Evolutionary conservation across 306 rosid genomes (phyloP).

Genomic region (Rubus idaeus): DNA sequence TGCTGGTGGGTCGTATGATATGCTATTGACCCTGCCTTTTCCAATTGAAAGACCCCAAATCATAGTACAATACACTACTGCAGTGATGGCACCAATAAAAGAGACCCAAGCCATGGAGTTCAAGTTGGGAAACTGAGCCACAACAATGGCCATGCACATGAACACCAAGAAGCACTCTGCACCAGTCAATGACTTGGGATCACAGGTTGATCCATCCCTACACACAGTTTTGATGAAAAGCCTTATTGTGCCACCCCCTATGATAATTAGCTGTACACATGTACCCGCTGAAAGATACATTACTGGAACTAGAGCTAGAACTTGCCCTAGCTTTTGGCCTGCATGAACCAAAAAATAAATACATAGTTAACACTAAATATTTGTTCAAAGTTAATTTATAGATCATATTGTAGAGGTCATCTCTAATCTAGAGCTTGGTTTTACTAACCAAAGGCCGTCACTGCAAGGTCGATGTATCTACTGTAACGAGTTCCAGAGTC

Average conservation of each 20-base stretch:
- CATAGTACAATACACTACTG: conserved; percentile 8
- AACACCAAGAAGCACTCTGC: conserved; percentile 19
- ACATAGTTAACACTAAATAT: not conserved
- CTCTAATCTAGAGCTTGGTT: not conserved
- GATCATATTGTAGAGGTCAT: not conserved
- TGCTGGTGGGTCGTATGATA: not conserved
- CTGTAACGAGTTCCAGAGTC: conserved; percentile 51
- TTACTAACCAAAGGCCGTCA: conserved; percentile 51
- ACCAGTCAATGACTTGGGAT: conserved; percentile 3
- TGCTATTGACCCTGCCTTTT: conserved; percentile 5
- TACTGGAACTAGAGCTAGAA: conserved; percentile 45
- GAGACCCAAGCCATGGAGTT: conserved; percentile 21
- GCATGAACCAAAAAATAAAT: not conserved
- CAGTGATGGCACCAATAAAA: conserved; percentile 5
- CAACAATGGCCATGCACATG: conserved; percentile 14
- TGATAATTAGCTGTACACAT: conserved; percentile 49
- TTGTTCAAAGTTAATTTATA: not conserved
- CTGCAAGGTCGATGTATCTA: conserved; percentile 56
- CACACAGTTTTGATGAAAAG: conserved; percentile 5
- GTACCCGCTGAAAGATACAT: conserved; percentile 67
- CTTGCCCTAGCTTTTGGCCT: conserved; percentile 52
- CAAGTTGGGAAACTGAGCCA: conserved; percentile 23
- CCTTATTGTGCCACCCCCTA: conserved; percentile 42
- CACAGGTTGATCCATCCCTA: not conserved
- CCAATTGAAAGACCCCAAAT: conserved; percentile 10